Conservation (phyloP, 2,329 filamentous ascomycete species). For the Xylaria sp. region DNA sequence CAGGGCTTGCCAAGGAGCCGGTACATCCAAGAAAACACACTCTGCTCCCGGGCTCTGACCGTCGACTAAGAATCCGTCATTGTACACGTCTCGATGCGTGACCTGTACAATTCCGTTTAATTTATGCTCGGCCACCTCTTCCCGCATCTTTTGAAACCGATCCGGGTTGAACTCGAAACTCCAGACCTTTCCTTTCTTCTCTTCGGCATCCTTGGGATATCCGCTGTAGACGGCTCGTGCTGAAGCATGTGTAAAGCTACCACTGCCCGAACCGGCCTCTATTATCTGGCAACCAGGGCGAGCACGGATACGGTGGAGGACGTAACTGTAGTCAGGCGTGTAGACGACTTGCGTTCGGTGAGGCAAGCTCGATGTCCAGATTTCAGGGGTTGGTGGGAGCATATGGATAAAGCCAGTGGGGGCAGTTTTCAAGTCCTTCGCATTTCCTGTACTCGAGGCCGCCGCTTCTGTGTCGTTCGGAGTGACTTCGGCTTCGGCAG, state of each 20-base stretch:
- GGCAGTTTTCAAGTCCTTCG: slow-evolving; percentile 45
- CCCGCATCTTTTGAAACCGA: slow-evolving; percentile 61
- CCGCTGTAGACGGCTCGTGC: slow-evolving; percentile 72
- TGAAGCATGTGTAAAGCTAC: slow-evolving; percentile 77
- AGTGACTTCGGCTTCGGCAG: slow-evolving; percentile 42
- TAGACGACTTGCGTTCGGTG: slow-evolving; percentile 85
- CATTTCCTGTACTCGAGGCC: slow-evolving; percentile 12
- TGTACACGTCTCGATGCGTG: slow-evolving; percentile 75
- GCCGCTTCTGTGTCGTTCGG: slow-evolving; percentile 33
- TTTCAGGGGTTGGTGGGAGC: slow-evolving; percentile 71
- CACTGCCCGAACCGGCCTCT: slow-evolving; percentile 76
- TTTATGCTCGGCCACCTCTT: slow-evolving; percentile 64
- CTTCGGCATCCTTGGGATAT: slow-evolving; percentile 44
- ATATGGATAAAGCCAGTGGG: slow-evolving; percentile 71
- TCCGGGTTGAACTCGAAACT: slow-evolving; percentile 78
- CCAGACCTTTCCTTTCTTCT: slow-evolving; percentile 63
- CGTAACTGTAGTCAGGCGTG: slow-evolving; percentile 80
- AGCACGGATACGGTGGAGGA: slow-evolving; percentile 69
- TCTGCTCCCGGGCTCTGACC: slow-evolving; percentile 58
- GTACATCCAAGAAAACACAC: slow-evolving; percentile 73
- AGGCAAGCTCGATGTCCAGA: slow-evolving; percentile 74
- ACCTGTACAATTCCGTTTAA: slow-evolving; percentile 62
- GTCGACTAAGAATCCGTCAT: slow-evolving; percentile 62
- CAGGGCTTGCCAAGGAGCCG: slow-evolving; percentile 74
- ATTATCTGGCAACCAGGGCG: slow-evolving; percentile 69